These are phyloP conservation scores for Mortierella sp. DNA, from an alignment of 371 early-diverging fungal species.

Conservation along the genomic window DNA sequence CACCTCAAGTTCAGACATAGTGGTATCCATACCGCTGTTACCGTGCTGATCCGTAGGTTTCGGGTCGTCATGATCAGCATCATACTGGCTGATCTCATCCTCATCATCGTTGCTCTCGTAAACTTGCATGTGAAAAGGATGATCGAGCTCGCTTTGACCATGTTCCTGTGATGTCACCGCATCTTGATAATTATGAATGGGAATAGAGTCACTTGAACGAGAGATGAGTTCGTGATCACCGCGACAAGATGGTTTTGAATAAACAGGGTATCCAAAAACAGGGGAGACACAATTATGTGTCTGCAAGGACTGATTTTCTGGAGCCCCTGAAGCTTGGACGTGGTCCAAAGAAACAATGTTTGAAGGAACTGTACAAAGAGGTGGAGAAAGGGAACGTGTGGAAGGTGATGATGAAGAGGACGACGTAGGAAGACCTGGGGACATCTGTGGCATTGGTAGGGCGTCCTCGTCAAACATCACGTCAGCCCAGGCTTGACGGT, in stretches of 20 bases:
- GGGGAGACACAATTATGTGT: slow-evolving; percentile 6
- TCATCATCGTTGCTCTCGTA: slow-evolving; percentile 10
- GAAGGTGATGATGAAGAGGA: slow-evolving; percentile 15
- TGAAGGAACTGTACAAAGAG: slow-evolving; percentile 13
- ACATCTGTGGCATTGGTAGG: slow-evolving; percentile 33
- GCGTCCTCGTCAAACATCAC: slow-evolving; percentile 21
- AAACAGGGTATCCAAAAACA: background rate
- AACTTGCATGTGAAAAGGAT: no score
- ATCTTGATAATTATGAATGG: background rate
- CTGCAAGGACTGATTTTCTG: background rate
- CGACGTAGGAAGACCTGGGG: slow-evolving; percentile 30
- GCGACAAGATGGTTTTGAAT: slow-evolving; percentile 2
- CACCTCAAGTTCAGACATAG: slow-evolving; percentile 16
- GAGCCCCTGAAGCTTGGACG: background rate
- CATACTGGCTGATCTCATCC: no score
- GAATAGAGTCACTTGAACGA: background rate
- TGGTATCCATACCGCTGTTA: slow-evolving; percentile 7
- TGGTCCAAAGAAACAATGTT: slow-evolving; percentile 8
- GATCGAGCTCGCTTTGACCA: no score
- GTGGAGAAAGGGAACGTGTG: slow-evolving; percentile 25
- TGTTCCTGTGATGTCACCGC: background rate
- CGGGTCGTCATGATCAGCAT: slow-evolving; percentile 5
- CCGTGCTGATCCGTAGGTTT: slow-evolving; percentile 4
- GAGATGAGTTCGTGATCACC: background rate
- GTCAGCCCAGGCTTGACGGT: slow-evolving; percentile 30